phyloP scores from a whole-genome alignment of 2,329 filamentous ascomycete species.

The Coccinonectria pachysandricola region DNA sequence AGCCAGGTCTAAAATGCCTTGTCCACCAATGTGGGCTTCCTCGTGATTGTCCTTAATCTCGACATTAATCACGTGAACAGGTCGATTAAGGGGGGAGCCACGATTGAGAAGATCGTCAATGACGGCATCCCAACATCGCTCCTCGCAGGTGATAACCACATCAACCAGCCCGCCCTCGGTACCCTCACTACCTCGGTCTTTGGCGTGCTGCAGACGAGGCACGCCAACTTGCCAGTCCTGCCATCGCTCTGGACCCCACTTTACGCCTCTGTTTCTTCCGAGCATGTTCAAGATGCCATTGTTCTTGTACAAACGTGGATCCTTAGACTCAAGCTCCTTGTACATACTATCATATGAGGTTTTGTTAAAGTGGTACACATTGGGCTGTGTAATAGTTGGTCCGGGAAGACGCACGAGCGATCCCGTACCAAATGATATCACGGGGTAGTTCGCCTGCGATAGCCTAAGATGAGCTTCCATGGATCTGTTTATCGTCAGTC shows the following conservation, averaged over 20 bases:
- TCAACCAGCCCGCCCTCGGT: slow-evolving; percentile 87
- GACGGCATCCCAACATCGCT: slow-evolving; percentile 96
- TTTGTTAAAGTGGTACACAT: slow-evolving; percentile 96
- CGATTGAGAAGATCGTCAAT: slow-evolving; percentile 84
- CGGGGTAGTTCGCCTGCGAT: slow-evolving; percentile 78
- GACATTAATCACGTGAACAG: slow-evolving; percentile 96
- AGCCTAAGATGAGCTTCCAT: slow-evolving; percentile 98
- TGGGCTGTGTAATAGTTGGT: slow-evolving; percentile 82
- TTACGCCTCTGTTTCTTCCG: slow-evolving; percentile 79
- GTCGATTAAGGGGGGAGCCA: slow-evolving; percentile 76
- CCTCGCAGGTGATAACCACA: slow-evolving; percentile 93
- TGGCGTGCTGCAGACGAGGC: slow-evolving; percentile 65
- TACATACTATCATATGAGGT: slow-evolving; percentile 94
- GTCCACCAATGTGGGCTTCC: slow-evolving; percentile 81
- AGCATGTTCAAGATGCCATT: slow-evolving; percentile 97
- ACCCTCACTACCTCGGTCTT: slow-evolving; percentile 67
- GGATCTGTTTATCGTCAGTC: too few species aligned
- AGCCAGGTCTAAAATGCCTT: slow-evolving; percentile 85
- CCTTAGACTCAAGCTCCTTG: slow-evolving; percentile 78
- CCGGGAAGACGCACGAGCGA: slow-evolving; percentile 89
- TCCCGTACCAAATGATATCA: slow-evolving; percentile 94
- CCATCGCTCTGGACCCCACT: slow-evolving; percentile 94
- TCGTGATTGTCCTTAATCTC: slow-evolving; percentile 99
- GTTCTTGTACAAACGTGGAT: slow-evolving; percentile 74
- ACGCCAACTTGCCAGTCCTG: slow-evolving; percentile 92